Evolutionary conservation across 140 eudicot species (phyloP), one percentile per base, ranked within the genome.

Genomic region (Senecio squalidus): DNA sequence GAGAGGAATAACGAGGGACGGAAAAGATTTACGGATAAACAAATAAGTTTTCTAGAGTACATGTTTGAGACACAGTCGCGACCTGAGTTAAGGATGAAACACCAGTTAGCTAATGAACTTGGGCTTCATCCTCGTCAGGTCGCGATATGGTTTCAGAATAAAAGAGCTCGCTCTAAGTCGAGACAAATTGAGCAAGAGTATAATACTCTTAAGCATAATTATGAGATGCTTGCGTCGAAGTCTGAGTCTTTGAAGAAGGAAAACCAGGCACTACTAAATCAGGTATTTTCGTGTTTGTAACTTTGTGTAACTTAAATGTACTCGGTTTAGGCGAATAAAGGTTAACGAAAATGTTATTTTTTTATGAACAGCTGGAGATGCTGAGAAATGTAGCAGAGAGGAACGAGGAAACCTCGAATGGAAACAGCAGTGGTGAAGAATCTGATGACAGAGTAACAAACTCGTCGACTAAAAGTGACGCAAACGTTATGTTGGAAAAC

Each of bases 121-220:
- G 92, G 95, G 5, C 76, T 86, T 44, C 87, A 82, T 38, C 95
- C 95, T 5, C 80, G 85, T 0, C 95, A 86, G 66, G 81, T 86
- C 9, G 95, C 85, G 0, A 82, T 86, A 60, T 86, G 92, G 95
- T 86, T 86, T 69, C 95, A 86, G 77, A 86, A 86, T 60, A 77
- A 70, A 58, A 58, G 88, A 47, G 92, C 95, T 1, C 46, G 88
- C 23, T 82, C 81, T 0, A 82, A 82, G 45, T 80, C 92, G 0
- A 80, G 81, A 74, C 81, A 71, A 30, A 54, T 78, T 11, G 86
- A 85, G 59, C 68, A 60, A 16, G 83, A 85, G 25, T 85, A 81
- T 58, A 52, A 49, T 40, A 20, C 69, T 6, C 70, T 85, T n/a
- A 72, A 66, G 67, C 61, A 61, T 4, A 59, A 74, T 15, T 81